phyloP scores from a whole-genome alignment of 257 asterid genomes.

The Ocimum tenuiflorum region DNA sequence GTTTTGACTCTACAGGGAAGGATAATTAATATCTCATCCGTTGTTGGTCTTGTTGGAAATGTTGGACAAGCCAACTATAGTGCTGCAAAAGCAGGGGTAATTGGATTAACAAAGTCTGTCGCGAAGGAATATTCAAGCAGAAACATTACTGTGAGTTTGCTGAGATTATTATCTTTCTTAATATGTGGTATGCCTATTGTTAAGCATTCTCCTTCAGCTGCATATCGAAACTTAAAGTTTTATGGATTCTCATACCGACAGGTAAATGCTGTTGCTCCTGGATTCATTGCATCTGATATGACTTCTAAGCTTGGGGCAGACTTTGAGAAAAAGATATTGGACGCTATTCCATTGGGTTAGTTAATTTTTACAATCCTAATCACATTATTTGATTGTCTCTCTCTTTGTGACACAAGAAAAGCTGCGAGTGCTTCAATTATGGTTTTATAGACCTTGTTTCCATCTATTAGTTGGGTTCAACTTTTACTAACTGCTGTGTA shows the following conservation, averaged over 20 bases:
- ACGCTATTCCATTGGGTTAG: slow-evolving; percentile 78
- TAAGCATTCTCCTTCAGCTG: neutral
- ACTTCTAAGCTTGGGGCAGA: slow-evolving; percentile 73
- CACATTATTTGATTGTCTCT: too few relatives aligned
- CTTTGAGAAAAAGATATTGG: slow-evolving; percentile 73
- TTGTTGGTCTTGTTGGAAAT: slow-evolving; percentile 94
- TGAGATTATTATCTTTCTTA: neutral
- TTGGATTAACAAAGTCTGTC: slow-evolving; percentile 86
- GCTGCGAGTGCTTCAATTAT: neutral
- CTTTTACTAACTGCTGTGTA: neutral
- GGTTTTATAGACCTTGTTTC: too few relatives aligned
- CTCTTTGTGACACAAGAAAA: neutral
- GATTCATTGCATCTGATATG: slow-evolving; percentile 92
- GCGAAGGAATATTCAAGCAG: slow-evolving; percentile 96
- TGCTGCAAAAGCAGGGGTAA: slow-evolving; percentile 97
- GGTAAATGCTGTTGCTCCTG: slow-evolving; percentile 98
- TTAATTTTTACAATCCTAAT: neutral
- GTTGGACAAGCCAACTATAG: slow-evolving; percentile 94
- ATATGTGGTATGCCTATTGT: neutral
- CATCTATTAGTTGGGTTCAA: neutral
- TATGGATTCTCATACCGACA: slow-evolving; percentile 23
- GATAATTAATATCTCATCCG: slow-evolving; percentile 85
- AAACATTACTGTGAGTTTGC: slow-evolving; percentile 60
- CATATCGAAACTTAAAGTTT: neutral
- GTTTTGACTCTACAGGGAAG: slow-evolving; percentile 59